phyloP scores from a whole-genome alignment of 352 stramenopile genomes.

The Globisporangium mamillatum region DNA sequence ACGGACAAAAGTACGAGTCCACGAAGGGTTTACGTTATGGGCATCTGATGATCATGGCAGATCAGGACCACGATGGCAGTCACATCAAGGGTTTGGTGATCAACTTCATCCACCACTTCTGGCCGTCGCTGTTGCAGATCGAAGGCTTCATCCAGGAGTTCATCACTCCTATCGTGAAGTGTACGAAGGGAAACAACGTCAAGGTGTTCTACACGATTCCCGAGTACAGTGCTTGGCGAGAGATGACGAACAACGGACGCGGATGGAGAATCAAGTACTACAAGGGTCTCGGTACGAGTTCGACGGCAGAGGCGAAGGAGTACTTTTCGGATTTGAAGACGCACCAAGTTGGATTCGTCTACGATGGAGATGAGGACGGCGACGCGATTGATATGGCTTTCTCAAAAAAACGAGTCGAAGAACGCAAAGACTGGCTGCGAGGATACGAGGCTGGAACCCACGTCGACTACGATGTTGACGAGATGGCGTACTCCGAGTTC shows the following conservation, averaged over 20 bases:
- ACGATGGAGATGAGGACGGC: conserved; percentile 85
- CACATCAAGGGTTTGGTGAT: conserved; percentile 99
- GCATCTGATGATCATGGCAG: conserved; percentile 99
- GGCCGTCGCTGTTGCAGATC: conserved; percentile 93
- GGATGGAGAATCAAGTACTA: conserved; percentile 99
- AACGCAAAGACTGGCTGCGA: conserved; percentile 96
- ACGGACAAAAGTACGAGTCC: conserved; percentile 92
- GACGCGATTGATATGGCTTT: conserved; percentile 97
- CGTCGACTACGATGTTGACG: conserved; percentile 91
- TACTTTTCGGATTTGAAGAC: conserved; percentile 96
- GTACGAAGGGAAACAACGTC: conserved; percentile 77
- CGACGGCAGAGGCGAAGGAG: conserved; percentile 93
- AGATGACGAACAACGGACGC: conserved; percentile 83
- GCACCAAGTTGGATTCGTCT: conserved; percentile 94
- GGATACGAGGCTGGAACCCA: conserved; percentile 84
- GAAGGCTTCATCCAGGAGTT: conserved; percentile 93
- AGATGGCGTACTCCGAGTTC: conserved; percentile 95
- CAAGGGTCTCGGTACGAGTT: conserved; percentile 99
- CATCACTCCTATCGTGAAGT: conserved; percentile 98
- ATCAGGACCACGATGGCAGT: conserved; percentile 98
- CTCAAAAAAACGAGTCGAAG: conserved; percentile 94
- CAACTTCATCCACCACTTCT: conserved; percentile 99
- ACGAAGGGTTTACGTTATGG: conserved; percentile 92
- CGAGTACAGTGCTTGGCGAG: conserved; percentile 95
- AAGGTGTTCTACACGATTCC: conserved; percentile 97